A percentile compares a stretch with the other conserved stretches of the same genome.
Evolutionary conservation across 768 basidiomycete species (phyloP).

Genomic region (Hirschioporus abietinus): DNA sequence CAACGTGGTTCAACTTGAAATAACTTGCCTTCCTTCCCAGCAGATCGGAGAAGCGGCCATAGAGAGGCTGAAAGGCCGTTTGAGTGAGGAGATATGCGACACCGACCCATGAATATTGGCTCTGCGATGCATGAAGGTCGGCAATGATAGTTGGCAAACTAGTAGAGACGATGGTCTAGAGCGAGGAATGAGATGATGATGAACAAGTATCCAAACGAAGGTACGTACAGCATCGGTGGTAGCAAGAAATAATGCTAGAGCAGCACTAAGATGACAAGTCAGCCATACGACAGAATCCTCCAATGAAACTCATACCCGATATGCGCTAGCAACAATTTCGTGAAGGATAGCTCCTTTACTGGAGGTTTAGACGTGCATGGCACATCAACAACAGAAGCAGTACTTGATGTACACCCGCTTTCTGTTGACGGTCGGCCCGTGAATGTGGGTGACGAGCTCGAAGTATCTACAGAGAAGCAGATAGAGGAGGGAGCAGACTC

Average conservation of each 20-base stretch:
- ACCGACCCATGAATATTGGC: constrained; percentile 82
- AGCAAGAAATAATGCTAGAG: constrained; percentile 75
- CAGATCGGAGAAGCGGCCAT: constrained; percentile 75
- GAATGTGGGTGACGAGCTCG: background rate
- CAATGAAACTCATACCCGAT: constrained; percentile 46
- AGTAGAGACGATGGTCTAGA: constrained; percentile 71
- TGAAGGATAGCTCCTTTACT: constrained; percentile 39
- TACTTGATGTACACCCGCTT: background rate
- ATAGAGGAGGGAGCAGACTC: background rate
- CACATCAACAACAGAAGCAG: background rate
- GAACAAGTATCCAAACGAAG: constrained; percentile 6
- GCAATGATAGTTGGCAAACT: constrained; percentile 75
- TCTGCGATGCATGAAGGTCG: constrained; percentile 60
- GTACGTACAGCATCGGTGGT: constrained; percentile 75
- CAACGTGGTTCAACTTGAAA: constrained; percentile 9
- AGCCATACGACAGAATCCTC: background rate
- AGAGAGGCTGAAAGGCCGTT: constrained; percentile 79
- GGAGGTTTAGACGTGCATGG: background rate
- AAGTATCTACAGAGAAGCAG: background rate
- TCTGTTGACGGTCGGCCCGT: background rate
- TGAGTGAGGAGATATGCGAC: constrained; percentile 84
- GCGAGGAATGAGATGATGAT: constrained; percentile 9
- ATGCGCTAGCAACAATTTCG: constrained; percentile 57
- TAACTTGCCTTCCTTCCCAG: constrained; percentile 66
- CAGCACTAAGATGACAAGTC: constrained; percentile 44